Percentiles rank a stretch among this genome's conserved stretches.
These are phyloP conservation scores for Pleurotus ostreatus DNA, from an alignment of 768 basidiomycete genomes.

Conservation along the genomic window DNA sequence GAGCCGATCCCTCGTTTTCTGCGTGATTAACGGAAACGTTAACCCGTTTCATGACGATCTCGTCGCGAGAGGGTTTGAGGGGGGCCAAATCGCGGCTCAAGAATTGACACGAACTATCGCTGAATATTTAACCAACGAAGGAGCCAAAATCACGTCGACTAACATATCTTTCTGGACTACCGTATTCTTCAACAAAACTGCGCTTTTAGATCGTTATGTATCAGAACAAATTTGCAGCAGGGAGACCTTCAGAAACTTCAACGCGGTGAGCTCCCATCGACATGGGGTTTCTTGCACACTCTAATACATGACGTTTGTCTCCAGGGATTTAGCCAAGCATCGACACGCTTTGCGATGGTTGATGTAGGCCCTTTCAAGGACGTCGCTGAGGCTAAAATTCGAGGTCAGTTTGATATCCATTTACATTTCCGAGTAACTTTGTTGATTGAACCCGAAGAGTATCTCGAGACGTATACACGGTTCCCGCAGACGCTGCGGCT, in stretches of 20 bases:
- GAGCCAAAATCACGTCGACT: conserved; percentile 49
- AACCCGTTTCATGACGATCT: conserved; percentile 60
- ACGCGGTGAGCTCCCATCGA: conserved; percentile 31
- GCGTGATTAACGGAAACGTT: conserved; percentile 71
- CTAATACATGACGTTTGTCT: conserved; percentile 8
- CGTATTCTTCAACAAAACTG: conserved; percentile 63
- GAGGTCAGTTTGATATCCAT: conserved; percentile 38
- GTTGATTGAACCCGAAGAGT: conserved; percentile 38
- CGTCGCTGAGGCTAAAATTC: conserved; percentile 61
- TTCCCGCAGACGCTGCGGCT: conserved; percentile 73
- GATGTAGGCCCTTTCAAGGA: conserved; percentile 68
- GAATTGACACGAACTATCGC: conserved; percentile 66
- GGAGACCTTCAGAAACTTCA: conserved; percentile 69
- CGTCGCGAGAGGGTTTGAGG: conserved; percentile 58
- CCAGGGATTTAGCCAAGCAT: conserved; percentile 69
- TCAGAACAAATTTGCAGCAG: conserved; percentile 52
- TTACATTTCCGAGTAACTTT: neutral
- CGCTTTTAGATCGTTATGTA: conserved; percentile 47
- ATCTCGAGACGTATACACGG: conserved; percentile 63
- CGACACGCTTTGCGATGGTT: conserved; percentile 64
- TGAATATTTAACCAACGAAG: conserved; percentile 60
- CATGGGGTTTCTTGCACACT: neutral
- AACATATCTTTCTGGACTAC: conserved; percentile 75
- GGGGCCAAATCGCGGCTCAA: conserved; percentile 62
- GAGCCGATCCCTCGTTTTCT: conserved; percentile 66